Evolutionary conservation across 2,329 filamentous ascomycete species (phyloP), one percentile per base, ranked within the genome.

Genomic region (Pestalotiopsis sp.): DNA sequence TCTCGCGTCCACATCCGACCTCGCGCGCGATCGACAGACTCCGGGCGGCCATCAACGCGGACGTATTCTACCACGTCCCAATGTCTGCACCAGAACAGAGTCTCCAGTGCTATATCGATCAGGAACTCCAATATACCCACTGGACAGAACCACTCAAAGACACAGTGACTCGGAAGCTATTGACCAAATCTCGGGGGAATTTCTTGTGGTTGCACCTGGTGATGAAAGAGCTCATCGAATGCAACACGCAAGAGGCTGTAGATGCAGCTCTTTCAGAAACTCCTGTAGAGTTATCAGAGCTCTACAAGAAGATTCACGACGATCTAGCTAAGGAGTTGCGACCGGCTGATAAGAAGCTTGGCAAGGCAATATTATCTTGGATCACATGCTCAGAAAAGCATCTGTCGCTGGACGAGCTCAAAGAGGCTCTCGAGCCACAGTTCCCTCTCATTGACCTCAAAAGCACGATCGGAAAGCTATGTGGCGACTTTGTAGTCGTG

Each of bases 401-500:
- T 4, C 41, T 45, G 41, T 17, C 12, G 17, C 17, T 45, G 41
- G 41, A 45, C 3, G 41, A 45, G 17, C 17, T 45, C 13, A 45
- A 13, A 3, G 41, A 45, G 4, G 41, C 41, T 45, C 41, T 45
- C 4, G 70, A 77, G 9, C 31, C 31, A 36, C 31, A 36, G 31
- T 36, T 36, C 7, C 31, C 31, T 36, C 49, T 73, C 1, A 13
- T 17, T 13, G 12, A 4, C 72, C 45, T 80, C 5, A 67, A 71
- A 41, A 61, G 71, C 2, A 71, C 77, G 0, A 77, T 81, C 31
- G 36, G 64, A 1, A 69, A 76, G 9, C 65, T 79, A 0, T 81
- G 79, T 64, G 75, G 76, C 0, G 74, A 75, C 0, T 79, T 81
- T 62, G 68, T 80, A 2, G 64, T 76, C 1, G 67, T 80, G 17